These are phyloP conservation scores for Xylaria nigripes DNA, from an alignment of 495 filamentous ascomycete species.

Conservation along the genomic window DNA sequence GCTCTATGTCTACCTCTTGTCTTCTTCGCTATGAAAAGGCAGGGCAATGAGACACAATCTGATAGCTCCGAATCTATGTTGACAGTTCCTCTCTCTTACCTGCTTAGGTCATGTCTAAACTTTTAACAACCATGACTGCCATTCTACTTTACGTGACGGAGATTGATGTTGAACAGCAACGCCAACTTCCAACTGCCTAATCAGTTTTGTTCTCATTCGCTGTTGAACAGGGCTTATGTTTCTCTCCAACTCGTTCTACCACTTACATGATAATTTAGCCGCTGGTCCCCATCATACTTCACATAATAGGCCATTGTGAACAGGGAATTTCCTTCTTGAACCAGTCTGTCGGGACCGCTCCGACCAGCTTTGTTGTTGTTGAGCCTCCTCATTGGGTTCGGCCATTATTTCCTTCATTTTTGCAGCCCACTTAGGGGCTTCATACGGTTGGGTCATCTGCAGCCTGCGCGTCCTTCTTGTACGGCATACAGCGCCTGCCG, in stretches of 20 bases:
- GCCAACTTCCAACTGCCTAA: not conserved
- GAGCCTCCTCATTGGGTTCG: not conserved
- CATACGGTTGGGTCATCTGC: not conserved
- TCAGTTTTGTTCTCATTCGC: not conserved
- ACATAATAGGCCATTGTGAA: constrained; percentile 12
- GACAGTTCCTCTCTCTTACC: not conserved
- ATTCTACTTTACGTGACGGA: not conserved
- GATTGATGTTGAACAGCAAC: not conserved
- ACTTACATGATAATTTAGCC: not conserved
- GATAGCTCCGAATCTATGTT: not conserved
- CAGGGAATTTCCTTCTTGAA: constrained; percentile 13
- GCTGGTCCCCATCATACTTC: not conserved
- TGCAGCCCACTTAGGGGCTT: not conserved
- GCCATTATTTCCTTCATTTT: not conserved
- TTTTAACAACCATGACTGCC: not conserved
- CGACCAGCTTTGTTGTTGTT: not conserved
- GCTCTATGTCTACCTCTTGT: not conserved
- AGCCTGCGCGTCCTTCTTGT: not conserved
- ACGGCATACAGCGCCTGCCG: too few species aligned
- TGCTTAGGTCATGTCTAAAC: not conserved
- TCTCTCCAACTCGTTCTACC: not conserved
- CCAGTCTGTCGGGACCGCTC: constrained; percentile 18
- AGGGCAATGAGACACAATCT: not conserved
- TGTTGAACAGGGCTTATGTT: not conserved
- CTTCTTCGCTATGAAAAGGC: not conserved